Evolutionary conservation across 345 rosid genomes (phyloP).

Genomic region (Lumnitzera racemosa): DNA sequence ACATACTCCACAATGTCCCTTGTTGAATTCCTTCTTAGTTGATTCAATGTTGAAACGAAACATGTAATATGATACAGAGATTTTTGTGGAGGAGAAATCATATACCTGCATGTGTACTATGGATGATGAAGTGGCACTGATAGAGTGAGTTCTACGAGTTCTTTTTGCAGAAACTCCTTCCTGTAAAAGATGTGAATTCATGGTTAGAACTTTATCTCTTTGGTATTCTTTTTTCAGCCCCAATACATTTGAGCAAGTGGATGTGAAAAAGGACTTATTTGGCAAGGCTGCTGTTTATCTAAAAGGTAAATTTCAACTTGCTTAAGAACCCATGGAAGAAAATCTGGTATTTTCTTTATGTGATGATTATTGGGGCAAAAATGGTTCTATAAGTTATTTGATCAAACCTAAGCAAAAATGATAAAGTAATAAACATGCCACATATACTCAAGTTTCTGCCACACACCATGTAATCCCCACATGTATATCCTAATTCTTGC

Average conservation of each 20-base stretch:
- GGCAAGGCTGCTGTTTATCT: conserved; percentile 70
- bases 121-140: conserved; percentile 49
- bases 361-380: background rate
- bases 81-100: conserved; percentile 74
- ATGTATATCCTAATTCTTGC: no score
- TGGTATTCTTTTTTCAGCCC: conserved; percentile 34
- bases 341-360: background rate
- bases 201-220: background rate
- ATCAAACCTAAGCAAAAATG: no score
- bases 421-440: no score
- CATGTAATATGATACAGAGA: conserved; percentile 37
- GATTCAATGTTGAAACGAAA: conserved; percentile 4
- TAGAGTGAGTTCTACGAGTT: conserved; percentile 56
- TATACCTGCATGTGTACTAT: conserved; percentile 80
- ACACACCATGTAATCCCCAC: no score
- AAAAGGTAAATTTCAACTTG: conserved; percentile 44
- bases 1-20: background rate
- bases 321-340: background rate
- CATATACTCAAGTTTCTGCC: no score
- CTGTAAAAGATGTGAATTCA: no score
- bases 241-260: conserved; percentile 75
- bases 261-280: conserved; percentile 66
- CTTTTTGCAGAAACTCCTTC: background rate
- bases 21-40: background rate
- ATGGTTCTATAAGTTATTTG: no score